Evolutionary conservation across 805 yeast species (phyloP), one percentile per base, ranked within the genome.

Genomic region (Blastobotrys parvus): DNA sequence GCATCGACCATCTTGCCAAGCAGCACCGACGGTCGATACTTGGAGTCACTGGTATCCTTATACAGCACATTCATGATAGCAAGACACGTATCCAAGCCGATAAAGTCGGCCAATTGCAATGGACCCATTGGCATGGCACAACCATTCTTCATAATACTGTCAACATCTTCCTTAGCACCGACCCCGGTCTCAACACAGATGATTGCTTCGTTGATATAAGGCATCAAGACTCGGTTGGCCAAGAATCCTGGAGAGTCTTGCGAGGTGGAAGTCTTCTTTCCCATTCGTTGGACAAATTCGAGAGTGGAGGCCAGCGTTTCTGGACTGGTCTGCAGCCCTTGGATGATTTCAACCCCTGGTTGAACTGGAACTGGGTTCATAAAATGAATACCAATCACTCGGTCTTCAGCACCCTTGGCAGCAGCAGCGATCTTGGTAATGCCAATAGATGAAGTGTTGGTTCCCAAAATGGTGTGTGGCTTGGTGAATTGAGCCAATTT

Each of bases 121-220:
- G 71, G 71, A 4, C 71, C 71, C 70, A 67, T 65, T 19, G 71
- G 71, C 69, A 67, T 63, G 20, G 71, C 72, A 46, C 71, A 67
- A 20, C 72, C 71, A 46, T 64, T 65, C 54, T 59, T 62, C 70
- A 67, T 66, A 50, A 67, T 67, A 47, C 51, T 63, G 54, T 67
- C 71, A 42, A 67, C 65, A 45, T 65, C 70, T 45, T 67, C 69
- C 44, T 59, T 56, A 25, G 48, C 31, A 36, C 71, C 71, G 19
- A 65, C 46, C 10, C 71, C 71, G 16, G 63, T 60, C 55, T 67
- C 71, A 7, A 60, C 46, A 33, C 63, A 55, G 30, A 63, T 53
- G 43, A 67, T 58, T 13, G 72, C 71, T 55, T 67, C 72, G 48
- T 67, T 67, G 53, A 67, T 63, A 53, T 68, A 68, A 13, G 71